Evolutionary conservation across 2,329 filamentous ascomycete species (phyloP).

Genomic region (Penicillium hordei): DNA sequence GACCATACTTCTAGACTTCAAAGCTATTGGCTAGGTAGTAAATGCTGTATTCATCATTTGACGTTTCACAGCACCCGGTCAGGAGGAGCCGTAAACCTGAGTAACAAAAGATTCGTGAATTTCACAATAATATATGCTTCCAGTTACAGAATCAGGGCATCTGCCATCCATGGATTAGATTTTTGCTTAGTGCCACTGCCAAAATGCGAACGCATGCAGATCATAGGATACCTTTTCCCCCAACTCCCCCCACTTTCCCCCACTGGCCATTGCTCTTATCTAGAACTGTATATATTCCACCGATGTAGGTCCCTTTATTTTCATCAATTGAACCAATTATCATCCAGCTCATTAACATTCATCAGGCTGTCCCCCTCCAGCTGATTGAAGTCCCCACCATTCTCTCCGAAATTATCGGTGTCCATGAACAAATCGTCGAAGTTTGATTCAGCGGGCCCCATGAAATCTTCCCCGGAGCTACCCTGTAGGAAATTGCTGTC

Average conservation of each 20-base stretch:
- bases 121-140: neutral
- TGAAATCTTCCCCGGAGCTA: conserved; percentile 34
- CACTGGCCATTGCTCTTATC: neutral
- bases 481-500: conserved; percentile 22
- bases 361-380: conserved; percentile 40
- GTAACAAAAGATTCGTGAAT: neutral
- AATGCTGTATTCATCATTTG: neutral
- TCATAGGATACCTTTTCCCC: conserved; percentile 9
- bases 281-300: neutral
- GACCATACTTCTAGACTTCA: neutral
- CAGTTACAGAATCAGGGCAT: neutral
- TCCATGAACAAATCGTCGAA: conserved; percentile 49
- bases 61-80: neutral
- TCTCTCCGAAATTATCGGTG: conserved; percentile 38
- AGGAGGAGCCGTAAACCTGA: neutral
- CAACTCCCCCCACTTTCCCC: neutral
- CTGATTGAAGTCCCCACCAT: conserved; percentile 34
- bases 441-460: conserved; percentile 44
- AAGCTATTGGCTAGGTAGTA: neutral
- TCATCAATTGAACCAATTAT: conserved; percentile 41
- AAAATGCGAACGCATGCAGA: conserved; percentile 14
- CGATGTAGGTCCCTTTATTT: neutral
- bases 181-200: conserved; percentile 7
- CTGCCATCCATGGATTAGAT: neutral
- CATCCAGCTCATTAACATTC: conserved; percentile 43